Base-by-base conservation (phyloP, 2,329 filamentous ascomycete genomes). In the Curvularia spicifera region DNA sequence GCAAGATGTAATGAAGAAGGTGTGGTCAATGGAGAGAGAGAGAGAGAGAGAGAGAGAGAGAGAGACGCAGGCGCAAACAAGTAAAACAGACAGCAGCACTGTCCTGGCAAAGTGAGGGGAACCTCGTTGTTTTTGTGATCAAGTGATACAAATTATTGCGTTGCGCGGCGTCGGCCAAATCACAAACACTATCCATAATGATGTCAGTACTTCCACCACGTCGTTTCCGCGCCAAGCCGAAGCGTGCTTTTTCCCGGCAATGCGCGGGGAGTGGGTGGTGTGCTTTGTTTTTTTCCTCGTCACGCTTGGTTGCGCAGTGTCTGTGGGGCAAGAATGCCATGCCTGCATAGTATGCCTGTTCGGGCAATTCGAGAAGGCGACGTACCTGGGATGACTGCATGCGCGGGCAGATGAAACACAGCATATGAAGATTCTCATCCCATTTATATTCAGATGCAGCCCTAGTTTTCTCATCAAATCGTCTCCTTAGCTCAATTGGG, bases 401-500 rank as follows among this genome's bases (percentile, higher is more conserved):
- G 26, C 26, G 8, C 26, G 8, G 8, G 5, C 26, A 5, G 8
- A 8, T 28, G 26, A 8, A 28, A 28, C 26, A 28, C 26, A 8
- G 8, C 26, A 5, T 28, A 8, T 8, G 8, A 5, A 28, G 26
- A 8, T 28, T 28, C 3, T 28, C 7, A 31, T 10, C 8, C 28
- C 28, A 33, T 1, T 48, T 46, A 47, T 5, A 0, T 2, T 10
- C 4, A 8, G 0, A 1, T 18, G 1, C 1, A 20, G 3, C 0
- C 2, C 9, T 0, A 35, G 35, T 26, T 12, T 10, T 7, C 52
- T 22, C 35, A 54, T 44, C 31, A 52, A 58, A 42, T 47, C 56
- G 67, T 68, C 66, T 66, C 66, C 67, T 68, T 70, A 70, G 67
- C 67, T 70, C 67, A 70, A 66, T 68, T 70, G 67, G 67, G 67